Evolutionary conservation across 78 protist species (phyloP).

Genomic region (Blattamonas nauphoetae): DNA sequence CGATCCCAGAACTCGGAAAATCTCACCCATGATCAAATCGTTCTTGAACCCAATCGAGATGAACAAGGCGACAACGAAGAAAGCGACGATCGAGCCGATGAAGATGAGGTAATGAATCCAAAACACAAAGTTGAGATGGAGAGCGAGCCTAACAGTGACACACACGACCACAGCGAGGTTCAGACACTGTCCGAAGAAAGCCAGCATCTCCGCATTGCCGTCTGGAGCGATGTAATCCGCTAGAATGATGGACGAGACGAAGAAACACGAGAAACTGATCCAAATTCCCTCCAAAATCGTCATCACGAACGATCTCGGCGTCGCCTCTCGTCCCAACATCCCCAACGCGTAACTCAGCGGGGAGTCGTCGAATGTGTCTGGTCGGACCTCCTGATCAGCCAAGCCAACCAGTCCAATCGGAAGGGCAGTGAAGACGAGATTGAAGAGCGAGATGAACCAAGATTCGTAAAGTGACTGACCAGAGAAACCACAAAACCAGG

Average conservation of each 20-base stretch:
- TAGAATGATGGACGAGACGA: not conserved
- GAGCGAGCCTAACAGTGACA: not conserved
- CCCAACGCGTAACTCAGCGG: not conserved
- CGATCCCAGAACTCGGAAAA: too few relatives aligned
- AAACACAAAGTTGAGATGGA: not conserved
- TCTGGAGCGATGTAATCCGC: not conserved
- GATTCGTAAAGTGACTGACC: not conserved
- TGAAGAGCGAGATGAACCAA: not conserved
- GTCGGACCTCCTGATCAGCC: not conserved
- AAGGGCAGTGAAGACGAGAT: not conserved
- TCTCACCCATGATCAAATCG: too few relatives aligned
- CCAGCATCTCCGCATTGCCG: not conserved
- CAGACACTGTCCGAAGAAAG: not conserved
- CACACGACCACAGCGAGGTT: not conserved
- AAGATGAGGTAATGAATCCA: not conserved
- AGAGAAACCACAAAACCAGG: not conserved
- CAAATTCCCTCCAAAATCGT: not conserved
- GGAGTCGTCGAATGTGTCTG: not conserved
- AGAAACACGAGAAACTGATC: not conserved
- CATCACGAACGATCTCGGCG: not conserved
- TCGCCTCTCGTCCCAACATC: not conserved
- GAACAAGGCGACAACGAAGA: not conserved
- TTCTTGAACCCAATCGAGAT: too few relatives aligned
- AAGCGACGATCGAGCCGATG: not conserved
- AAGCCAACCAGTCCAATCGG: not conserved